Base-by-base conservation (phyloP, 768 basidiomycete genomes). In the Hemileccinum impolitum region DNA sequence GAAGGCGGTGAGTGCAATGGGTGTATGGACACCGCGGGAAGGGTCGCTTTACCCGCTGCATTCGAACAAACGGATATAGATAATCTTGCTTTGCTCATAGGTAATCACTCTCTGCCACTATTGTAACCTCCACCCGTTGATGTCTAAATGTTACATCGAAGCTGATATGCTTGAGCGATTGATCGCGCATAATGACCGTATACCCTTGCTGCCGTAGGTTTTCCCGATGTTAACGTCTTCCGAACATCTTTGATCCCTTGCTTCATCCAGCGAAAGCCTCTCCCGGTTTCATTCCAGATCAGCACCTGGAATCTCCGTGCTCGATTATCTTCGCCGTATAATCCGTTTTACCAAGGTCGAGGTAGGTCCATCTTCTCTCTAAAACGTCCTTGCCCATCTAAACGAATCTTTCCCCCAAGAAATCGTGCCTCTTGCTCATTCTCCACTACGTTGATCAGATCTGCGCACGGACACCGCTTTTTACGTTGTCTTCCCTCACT, bases 281-380 rank as follows among this genome's bases (percentile, higher is more conserved):
- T 97, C 96, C 39, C 86, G 94, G 47, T 99, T 99, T 67, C 96
- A 99, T 71, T 97, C 94, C 28, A 82, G 94, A 57, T 82, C 94
- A 9, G 80, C 93, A 6, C 95, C 96, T 38, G 77, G 73, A 52
- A 98, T 98, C 69, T 79, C 77, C 54, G 84, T 98, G 42, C 75
- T 91, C 54, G 96, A 98, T 65, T 99, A 99, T 71, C 78, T 98
- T 50, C 80, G 85, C 58, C 89, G 96, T 46, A 95, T 99, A 60
- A 88, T 96, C 58, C 83, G 80, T 59, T 98, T 91, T 69, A 94
- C 94, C 50, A 97, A 95, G 64, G 85, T 94, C 69, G 96, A 98
- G 79, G 94, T 94, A 42, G 51, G 79, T 67, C 47, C 17, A 26
- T 39, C 40, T 15, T 14, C 37, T 52, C 37, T 34, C 43, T 39